Percentiles rank a stretch among this genome's conserved stretches.
Evolutionary conservation across 1,284 basidiomycete species (phyloP).

Genomic region (Ustilago lituana): DNA sequence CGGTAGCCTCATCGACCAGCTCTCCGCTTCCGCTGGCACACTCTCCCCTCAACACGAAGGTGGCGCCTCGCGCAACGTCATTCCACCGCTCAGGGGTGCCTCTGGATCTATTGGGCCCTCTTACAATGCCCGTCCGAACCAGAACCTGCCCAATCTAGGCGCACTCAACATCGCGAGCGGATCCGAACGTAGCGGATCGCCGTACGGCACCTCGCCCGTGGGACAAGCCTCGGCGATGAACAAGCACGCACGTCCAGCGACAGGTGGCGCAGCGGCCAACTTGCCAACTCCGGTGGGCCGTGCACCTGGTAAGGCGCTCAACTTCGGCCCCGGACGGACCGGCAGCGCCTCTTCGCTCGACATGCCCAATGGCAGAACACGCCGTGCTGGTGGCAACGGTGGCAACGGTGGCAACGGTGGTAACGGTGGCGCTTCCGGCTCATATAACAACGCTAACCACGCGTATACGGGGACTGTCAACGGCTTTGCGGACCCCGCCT

Average conservation of each 20-base stretch:
- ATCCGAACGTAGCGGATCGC: conserved; percentile 25
- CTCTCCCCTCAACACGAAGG: conserved; percentile 3
- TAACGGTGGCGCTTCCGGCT: not conserved
- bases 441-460: not conserved
- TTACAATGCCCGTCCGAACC: conserved; percentile 17
- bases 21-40: conserved; percentile 36
- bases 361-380: conserved; percentile 12
- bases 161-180: conserved; percentile 20
- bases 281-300: conserved; percentile 31
- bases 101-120: conserved; percentile 37
- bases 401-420: conserved; percentile 13
- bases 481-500: conserved; percentile 8
- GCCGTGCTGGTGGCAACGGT: conserved; percentile 8
- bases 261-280: conserved; percentile 7
- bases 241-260: conserved; percentile 13
- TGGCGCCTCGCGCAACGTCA: conserved; percentile 27
- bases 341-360: conserved; percentile 29
- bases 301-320: conserved; percentile 41
- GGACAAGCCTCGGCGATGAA: conserved; percentile 13
- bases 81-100: conserved; percentile 34
- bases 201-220: conserved; percentile 22
- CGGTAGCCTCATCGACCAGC: conserved; percentile 23
- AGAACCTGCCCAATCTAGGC: conserved; percentile 10
- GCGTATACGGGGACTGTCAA: not conserved
- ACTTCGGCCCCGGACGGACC: conserved; percentile 39